Percentiles rank a stretch among this genome's conserved stretches.
phyloP scores from a whole-genome alignment of 306 rosid genomes.

The Castanopsis chinensis region DNA sequence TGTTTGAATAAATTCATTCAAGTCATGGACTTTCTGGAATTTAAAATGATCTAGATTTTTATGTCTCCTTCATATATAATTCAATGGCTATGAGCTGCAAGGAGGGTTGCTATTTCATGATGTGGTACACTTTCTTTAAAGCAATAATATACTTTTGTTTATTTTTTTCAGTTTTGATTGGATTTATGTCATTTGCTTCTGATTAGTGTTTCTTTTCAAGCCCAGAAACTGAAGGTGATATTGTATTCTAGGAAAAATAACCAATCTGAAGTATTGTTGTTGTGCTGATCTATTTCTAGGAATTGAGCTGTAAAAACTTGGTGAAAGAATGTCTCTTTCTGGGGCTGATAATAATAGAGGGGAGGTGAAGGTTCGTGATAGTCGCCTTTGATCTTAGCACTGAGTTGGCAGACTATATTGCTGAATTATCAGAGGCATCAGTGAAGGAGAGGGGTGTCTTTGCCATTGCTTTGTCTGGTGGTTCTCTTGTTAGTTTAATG shows the following conservation, averaged over 20 bases:
- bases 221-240: background rate
- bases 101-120: conserved; percentile 16
- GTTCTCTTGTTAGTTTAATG: conserved; percentile 96
- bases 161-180: conserved; percentile 22
- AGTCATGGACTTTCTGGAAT: too few species aligned
- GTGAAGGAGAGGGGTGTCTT: conserved; percentile 91
- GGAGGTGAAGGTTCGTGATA: conserved; percentile 76
- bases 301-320: conserved; percentile 22
- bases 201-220: conserved; percentile 10
- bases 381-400: conserved; percentile 78
- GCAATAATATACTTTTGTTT: conserved; percentile 12
- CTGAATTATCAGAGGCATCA: conserved; percentile 77
- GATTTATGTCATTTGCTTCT: conserved; percentile 10
- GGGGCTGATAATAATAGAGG: conserved; percentile 49
- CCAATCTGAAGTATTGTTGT: conserved; percentile 10
- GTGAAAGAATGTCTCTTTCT: conserved; percentile 59
- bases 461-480: conserved; percentile 94
- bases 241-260: background rate
- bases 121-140: conserved; percentile 11
- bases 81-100: conserved; percentile 31
- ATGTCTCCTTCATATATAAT: too few species aligned
- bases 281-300: background rate
- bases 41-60: too few species aligned
- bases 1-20: too few species aligned
- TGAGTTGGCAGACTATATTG: conserved; percentile 85